Conservation (phyloP, 2,329 filamentous ascomycete species). For the Fusarium setosum region DNA sequence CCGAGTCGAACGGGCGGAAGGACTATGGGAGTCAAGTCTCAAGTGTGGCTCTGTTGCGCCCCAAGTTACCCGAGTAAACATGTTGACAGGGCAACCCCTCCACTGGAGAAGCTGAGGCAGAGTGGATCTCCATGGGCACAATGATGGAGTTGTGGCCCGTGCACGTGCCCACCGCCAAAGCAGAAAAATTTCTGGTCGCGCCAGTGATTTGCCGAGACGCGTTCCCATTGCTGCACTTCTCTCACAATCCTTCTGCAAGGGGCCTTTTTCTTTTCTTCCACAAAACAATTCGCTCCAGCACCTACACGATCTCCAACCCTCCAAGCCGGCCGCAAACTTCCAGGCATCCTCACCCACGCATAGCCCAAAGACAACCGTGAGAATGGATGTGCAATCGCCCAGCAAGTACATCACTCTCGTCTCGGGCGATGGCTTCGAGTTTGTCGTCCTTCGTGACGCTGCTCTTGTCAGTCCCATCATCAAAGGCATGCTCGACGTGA, state of each 20-base stretch:
- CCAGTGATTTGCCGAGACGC: constrained; percentile 23
- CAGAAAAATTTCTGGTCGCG: constrained; percentile 34
- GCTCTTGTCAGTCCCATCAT: constrained; percentile 77
- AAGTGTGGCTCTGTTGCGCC: constrained; percentile 40
- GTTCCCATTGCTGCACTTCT: constrained; percentile 24
- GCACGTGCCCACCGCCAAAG: constrained; percentile 18
- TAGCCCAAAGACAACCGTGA: not conserved
- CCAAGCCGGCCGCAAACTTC: not conserved
- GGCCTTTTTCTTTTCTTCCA: constrained; percentile 16
- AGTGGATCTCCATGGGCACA: too few species aligned
- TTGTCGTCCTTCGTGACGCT: constrained; percentile 78
- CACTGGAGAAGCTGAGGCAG: constrained; percentile 33
- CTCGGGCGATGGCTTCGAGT: constrained; percentile 81
- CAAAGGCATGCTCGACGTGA: constrained; percentile 78
- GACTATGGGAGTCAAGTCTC: constrained; percentile 39
- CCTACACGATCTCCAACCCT: not conserved
- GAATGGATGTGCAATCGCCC: constrained; percentile 40
- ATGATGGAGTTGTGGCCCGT: constrained; percentile 30
- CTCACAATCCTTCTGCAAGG: constrained; percentile 19
- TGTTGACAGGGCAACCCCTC: constrained; percentile 54
- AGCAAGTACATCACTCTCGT: constrained; percentile 83
- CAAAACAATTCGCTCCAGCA: constrained; percentile 3
- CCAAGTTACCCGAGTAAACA: constrained; percentile 46
- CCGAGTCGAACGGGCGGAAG: constrained; percentile 24
- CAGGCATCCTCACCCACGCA: not conserved